Base-by-base conservation (phyloP, 176 grass and related monocot genomes). In the Phoenix roebelenii region DNA sequence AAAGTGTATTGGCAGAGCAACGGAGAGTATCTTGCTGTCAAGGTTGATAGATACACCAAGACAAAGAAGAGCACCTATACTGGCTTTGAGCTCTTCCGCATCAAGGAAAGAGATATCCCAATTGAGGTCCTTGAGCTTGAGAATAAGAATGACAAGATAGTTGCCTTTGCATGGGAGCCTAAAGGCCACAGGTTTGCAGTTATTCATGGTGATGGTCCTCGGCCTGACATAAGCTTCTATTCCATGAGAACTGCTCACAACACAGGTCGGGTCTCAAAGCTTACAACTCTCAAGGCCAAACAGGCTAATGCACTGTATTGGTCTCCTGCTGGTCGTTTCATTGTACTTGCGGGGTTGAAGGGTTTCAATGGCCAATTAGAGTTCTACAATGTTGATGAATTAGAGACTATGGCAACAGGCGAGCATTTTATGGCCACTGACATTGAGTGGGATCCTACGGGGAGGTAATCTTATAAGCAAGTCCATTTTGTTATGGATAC, bases 401-500 rank as follows among this genome's bases (percentile, higher is more conserved):
- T 95, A 4, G 90, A 95, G 64, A 95, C 90, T 2, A 95, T 95
- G 90, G 76, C 90, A 17, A 79, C 90, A 20, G 90, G 90, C 18
- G 90, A 95, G 68, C 90, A 95, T 85, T 95, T 95, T 69, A 95
- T 95, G 90, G 85, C 85, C 1, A 87, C 86, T 0, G 90, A 95
- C 57, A 90, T 95, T 25, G 81, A 82, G 62, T 95, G 90, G 90
- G 90, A 95, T 80, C 90, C 90, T 15, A 95, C 90, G 54, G 85
- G 90, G 71, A 83, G 90, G 90, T 89, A 25, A 76, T 61, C 59
- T 59, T 71, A 53, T 60, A 16, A 24, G 25, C 17, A 15, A 60
- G 3, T 22, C 1, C 3, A 16, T 57, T 3, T 10, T 59, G 2
- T 25, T 4, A 59, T 28, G 22, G 28, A 32, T 60, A 6, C 30